Evolutionary conservation across 306 rosid species (phyloP), one percentile per base, ranked within the genome.

Genomic region (Acacia acuminata): DNA sequence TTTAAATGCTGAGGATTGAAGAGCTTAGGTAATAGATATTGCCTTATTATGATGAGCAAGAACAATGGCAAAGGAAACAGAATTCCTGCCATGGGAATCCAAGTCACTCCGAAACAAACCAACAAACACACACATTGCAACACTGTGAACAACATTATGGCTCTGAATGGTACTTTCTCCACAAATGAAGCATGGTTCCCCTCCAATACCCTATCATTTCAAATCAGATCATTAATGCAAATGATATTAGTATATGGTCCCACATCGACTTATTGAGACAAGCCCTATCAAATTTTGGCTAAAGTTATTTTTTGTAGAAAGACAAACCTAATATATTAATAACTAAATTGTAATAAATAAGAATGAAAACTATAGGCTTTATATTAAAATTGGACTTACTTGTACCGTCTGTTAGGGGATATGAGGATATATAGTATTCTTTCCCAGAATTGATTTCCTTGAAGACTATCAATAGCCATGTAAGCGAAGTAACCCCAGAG

Each of bases 401-500:
- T 94, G 97, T 87, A 89, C 43, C 86, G 86, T 67, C 97, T 88
- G 38, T 89, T 74, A 60, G 94, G 94, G 20, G 90, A 72, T 63
- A 91, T 87, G 76, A 91, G 87, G 83, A 93, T 90, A 48, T 93
- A 87, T 44, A 88, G 78, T 68, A 90, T 80, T 73, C 97, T 93
- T 87, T 94, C 97, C 97, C 97, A 94, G 75, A 94, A 93, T 63
- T 94, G 97, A 84, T 91, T 94, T 25, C 98, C 94, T 0, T 97
- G 97, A 82, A 94, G 97, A 87, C 98, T 94, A 81, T 94, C 97
- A 42, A 93, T 90, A 77, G 98, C 97, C 97, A 93, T 94, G 88
- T 86, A 94, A 8, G 97, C 94, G 64, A 94, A 94, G 68, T 93
- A 94, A 48, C 98, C 97, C 98, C 98, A 94, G 15, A 92, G 83